Base-by-base conservation (phyloP, 2,329 filamentous ascomycete genomes). In the Aspergillus fijiensis region DNA sequence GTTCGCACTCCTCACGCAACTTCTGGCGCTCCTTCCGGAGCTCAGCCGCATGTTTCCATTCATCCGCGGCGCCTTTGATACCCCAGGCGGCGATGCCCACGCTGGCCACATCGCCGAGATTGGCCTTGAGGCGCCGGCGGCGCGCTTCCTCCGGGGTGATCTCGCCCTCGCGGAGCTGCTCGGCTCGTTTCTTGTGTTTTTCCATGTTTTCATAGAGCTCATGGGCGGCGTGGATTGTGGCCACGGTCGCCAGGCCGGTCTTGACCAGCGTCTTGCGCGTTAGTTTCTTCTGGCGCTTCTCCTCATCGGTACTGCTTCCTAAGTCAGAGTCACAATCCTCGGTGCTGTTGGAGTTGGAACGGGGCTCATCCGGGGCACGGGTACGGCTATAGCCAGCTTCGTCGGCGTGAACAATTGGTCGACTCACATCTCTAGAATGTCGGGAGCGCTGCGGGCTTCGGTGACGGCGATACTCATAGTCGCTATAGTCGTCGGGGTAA, bases 151-250 rank as follows among this genome's bases (percentile, higher is more conserved):
- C 83, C 2, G 81, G 77, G 4, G 82, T 79, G 75, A 89, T 88
- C 67, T 87, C 82, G 51, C 87, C 87, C 64, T 88, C 84, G 31
- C 80, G 77, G n/a, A 89, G 80, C 56, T 85, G 77, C 67, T 83
- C 81, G 69, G 81, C 80, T 52, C 87, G 80, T 65, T 85, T 82
- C 63, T 89, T 83, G 59, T 86, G 83, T 61, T 86, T 86, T 66
- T 87, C 84, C 77, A 88, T 82, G 68, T 83, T 85, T 63, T 82
- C 80, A 74, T 88, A 87, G 57, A 89, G 80, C 62, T 81, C 83
- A 71, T 89, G 86, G 14, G 85, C 87, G 25, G 87, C 87, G 75
- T 89, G 87, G 63, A 89, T 88, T 29, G 87, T 89, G 42, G 87
- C 87, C 60, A 89, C 83, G 59, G 85, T 87, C 57, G 87, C 87